Base-by-base conservation (phyloP, 2,329 filamentous ascomycete species). In the Neocatenulostroma microsporum region DNA sequence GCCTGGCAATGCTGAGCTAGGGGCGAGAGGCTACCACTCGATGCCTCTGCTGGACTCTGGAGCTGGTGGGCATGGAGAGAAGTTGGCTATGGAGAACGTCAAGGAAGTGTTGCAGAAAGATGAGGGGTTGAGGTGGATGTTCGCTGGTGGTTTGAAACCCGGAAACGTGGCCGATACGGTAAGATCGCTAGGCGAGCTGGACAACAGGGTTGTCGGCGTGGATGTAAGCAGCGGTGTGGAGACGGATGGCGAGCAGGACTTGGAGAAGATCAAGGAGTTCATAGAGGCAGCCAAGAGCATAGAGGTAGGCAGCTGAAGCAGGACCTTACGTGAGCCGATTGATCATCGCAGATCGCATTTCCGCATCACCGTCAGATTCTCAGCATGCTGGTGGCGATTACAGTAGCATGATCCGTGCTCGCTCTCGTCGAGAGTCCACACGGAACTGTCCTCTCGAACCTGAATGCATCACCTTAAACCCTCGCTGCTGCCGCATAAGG, bases 171-270 rank as follows among this genome's bases (percentile, higher is more conserved):
- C 67, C 1, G 68, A 76, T 4, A 72, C 76, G 6, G 66, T 98
- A 13, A 65, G 69, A 15, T 70, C 73, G 11, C 64, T 89, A 12
- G 81, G 78, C 0, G 67, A 73, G 5, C 58, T 76, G 8, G 68
- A 69, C 18, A 68, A 68, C 8, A 76, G 80, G 41, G 75, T 95
- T 10, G 67, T 87, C 21, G 88, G 82, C 2, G 83, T 98, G 3
- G 91, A 98, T 66, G 85, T 94, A 14, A 94, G 87, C 61, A 94
- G 85, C 54, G 93, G 93, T 1, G 87, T 98, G 2, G 91, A 96
- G 63, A 79, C 78, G 23, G 74, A 82, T 49, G 89, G 87, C 2
- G 69, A 77, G 56, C 91, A 98, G 62, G 83, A 80, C 60, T 53
- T 89, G 39, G 74, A 77, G 13, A 93, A 82, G 66, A 96, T 98